Evolutionary conservation across 2,329 filamentous ascomycete genomes (phyloP).

Genomic region (Scedosporium minutisporum): DNA sequence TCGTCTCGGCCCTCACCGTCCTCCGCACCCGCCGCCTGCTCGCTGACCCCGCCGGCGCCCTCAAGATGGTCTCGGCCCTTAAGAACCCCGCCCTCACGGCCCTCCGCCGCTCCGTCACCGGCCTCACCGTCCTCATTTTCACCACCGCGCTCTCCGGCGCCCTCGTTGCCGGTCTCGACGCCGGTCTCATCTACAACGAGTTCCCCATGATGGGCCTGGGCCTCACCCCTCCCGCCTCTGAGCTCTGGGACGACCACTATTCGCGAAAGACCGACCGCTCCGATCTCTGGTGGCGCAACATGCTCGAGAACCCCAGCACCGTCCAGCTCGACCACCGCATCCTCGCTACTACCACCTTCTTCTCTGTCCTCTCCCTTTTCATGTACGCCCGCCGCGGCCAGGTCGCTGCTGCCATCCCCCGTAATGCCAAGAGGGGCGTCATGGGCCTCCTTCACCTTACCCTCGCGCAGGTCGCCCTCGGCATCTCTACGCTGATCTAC

Average conservation of each 20-base stretch:
- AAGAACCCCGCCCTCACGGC: conserved; percentile 56
- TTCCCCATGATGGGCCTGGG: conserved; percentile 92
- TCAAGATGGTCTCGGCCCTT: conserved; percentile 51
- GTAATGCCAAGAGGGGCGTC: conserved; percentile 56
- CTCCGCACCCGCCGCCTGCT: conserved; percentile 68
- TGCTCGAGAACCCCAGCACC: conserved; percentile 90
- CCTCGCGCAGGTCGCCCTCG: conserved; percentile 70
- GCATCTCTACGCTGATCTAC: conserved; percentile 86
- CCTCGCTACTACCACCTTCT: conserved; percentile 82
- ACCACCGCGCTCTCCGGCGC: conserved; percentile 87
- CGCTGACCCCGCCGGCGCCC: conserved; percentile 52
- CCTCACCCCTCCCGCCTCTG: conserved; percentile 67
- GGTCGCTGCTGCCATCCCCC: conserved; percentile 49
- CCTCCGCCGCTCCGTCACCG: conserved; percentile 65
- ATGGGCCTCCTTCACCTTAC: conserved; percentile 76
- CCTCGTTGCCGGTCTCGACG: conserved; percentile 88
- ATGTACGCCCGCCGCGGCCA: conserved; percentile 65
- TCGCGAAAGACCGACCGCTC: conserved; percentile 65
- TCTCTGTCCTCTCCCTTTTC: conserved; percentile 67
- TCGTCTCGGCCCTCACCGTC: conserved; percentile 77
- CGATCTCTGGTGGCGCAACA: conserved; percentile 94
- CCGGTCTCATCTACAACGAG: conserved; percentile 96
- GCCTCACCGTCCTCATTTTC: conserved; percentile 69
- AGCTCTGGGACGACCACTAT: conserved; percentile 83
- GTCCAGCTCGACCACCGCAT: conserved; percentile 95